Evolutionary conservation across 768 basidiomycete genomes (phyloP).

Genomic region (Pleurotus salmoneostramineus): DNA sequence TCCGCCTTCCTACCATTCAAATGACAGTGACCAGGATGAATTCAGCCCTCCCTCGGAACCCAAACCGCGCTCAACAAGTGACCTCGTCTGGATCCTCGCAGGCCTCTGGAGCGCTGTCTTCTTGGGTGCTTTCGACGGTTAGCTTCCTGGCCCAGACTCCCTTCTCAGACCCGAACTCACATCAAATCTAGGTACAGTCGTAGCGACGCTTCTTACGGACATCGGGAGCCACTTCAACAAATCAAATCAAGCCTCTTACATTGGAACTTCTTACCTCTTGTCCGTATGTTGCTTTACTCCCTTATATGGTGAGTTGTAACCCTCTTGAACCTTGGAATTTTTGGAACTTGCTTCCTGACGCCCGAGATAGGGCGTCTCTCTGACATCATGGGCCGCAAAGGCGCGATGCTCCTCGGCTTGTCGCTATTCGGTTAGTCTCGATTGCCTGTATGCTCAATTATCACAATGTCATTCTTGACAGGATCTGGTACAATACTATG

Average conservation of each 20-base stretch:
- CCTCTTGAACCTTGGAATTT: background rate
- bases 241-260: slow-evolving; percentile 78
- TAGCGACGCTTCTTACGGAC: slow-evolving; percentile 79
- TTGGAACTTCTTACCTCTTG: slow-evolving; percentile 84
- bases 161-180: slow-evolving; percentile 8
- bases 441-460: slow-evolving; percentile 1
- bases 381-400: slow-evolving; percentile 82
- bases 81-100: slow-evolving; percentile 67
- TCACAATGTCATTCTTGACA: slow-evolving; percentile 19
- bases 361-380: slow-evolving; percentile 64
- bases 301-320: slow-evolving; percentile 59
- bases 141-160: slow-evolving; percentile 15
- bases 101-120: slow-evolving; percentile 84
- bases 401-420: slow-evolving; percentile 82
- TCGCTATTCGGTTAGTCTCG: slow-evolving; percentile 68
- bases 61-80: slow-evolving; percentile 26
- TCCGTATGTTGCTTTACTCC: slow-evolving; percentile 92
- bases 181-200: slow-evolving; percentile 63
- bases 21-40: slow-evolving; percentile 30
- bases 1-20: slow-evolving; percentile 44
- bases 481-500: slow-evolving; percentile 83
- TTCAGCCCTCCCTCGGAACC: slow-evolving; percentile 29
- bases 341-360: background rate
- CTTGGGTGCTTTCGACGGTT: slow-evolving; percentile 82
- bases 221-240: slow-evolving; percentile 85